phyloP scores from a whole-genome alignment of 2,329 filamentous ascomycete genomes.

The Rutstroemia sp. region DNA sequence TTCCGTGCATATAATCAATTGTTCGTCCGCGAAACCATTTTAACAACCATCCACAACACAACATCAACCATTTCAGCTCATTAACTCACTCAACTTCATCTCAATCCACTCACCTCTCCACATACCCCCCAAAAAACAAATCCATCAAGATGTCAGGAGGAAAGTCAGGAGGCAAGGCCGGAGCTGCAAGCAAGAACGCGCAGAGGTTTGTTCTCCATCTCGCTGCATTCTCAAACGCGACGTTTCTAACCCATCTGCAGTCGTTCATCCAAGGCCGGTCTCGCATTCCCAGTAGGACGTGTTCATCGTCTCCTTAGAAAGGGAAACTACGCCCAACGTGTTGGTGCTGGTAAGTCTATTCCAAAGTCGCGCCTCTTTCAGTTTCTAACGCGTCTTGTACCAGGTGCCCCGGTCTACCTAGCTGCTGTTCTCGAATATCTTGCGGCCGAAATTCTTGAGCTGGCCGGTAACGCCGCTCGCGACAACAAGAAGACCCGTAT shows the following conservation, averaged over 20 bases:
- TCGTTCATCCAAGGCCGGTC: conserved; percentile 97
- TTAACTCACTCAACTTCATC: conserved; percentile 13
- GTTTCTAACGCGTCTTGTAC: conserved; percentile 20
- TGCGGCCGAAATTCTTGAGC: conserved; percentile 95
- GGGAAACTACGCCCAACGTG: conserved; percentile 99
- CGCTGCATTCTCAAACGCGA: conserved; percentile 4
- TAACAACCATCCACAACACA: too few species aligned
- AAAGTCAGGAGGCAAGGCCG: conserved; percentile 90
- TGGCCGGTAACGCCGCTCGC: conserved; percentile 96
- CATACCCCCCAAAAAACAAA: too few species aligned
- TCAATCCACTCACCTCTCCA: conserved; percentile 13
- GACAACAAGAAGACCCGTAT: conserved; percentile 99
- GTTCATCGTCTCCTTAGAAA: conserved; percentile 98
- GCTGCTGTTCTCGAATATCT: conserved; percentile 98
- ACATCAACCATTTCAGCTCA: conserved; percentile 10
- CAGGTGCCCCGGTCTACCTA: conserved; percentile 86
- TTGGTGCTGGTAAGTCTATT: conserved; percentile 70
- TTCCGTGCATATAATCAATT: too few species aligned
- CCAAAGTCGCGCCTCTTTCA: conserved; percentile 1
- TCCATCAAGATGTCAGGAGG: conserved; percentile 97
- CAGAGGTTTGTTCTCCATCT: conserved; percentile 75
- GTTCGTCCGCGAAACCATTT: too few species aligned
- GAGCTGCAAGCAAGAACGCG: conserved; percentile 76
- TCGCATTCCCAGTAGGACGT: conserved; percentile 98
- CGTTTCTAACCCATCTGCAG: conserved; percentile 39